phyloP scores from a whole-genome alignment of 352 stramenopile genomes.

The Globisporangium splendens region DNA sequence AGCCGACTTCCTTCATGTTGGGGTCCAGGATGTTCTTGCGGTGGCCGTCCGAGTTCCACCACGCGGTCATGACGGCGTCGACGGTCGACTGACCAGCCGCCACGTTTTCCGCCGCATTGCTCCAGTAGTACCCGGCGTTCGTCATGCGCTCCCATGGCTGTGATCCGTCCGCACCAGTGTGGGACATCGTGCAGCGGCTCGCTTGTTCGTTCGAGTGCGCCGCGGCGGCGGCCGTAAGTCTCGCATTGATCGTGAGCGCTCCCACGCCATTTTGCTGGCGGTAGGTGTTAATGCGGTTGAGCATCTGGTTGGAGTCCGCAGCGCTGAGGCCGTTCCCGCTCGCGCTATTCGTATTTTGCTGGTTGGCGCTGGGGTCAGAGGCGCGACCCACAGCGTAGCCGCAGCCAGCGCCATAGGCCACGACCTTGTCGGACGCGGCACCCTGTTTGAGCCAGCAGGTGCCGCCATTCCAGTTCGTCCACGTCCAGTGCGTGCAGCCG shows the following conservation, averaged over 20 bases:
- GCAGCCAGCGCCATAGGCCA: constrained; percentile 21
- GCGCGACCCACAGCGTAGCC: constrained; percentile 32
- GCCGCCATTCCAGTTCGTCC: constrained; percentile 49
- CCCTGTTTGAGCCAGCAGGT: constrained; percentile 62
- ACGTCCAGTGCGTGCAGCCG: constrained; percentile 30
- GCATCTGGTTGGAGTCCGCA: constrained; percentile 35
- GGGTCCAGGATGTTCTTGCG: constrained; percentile 43
- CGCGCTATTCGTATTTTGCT: neutral
- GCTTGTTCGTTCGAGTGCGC: constrained; percentile 45
- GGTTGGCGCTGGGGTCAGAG: neutral
- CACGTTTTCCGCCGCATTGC: constrained; percentile 40
- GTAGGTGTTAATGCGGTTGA: constrained; percentile 44
- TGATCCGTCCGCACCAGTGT: constrained; percentile 38
- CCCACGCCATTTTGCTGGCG: constrained; percentile 28
- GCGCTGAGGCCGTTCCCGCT: constrained; percentile 28
- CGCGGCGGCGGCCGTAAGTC: constrained; percentile 29
- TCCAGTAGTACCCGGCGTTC: constrained; percentile 33
- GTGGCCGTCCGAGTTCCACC: constrained; percentile 45
- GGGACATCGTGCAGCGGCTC: constrained; percentile 32
- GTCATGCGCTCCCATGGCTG: constrained; percentile 37
- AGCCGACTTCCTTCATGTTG: constrained; percentile 10
- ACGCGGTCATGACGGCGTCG: constrained; percentile 37
- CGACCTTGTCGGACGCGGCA: neutral
- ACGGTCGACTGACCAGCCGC: constrained; percentile 35
- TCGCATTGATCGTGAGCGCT: constrained; percentile 36